Evolutionary conservation across 2,329 filamentous ascomycete species (phyloP).

Genomic region (Aciculosporium take): DNA sequence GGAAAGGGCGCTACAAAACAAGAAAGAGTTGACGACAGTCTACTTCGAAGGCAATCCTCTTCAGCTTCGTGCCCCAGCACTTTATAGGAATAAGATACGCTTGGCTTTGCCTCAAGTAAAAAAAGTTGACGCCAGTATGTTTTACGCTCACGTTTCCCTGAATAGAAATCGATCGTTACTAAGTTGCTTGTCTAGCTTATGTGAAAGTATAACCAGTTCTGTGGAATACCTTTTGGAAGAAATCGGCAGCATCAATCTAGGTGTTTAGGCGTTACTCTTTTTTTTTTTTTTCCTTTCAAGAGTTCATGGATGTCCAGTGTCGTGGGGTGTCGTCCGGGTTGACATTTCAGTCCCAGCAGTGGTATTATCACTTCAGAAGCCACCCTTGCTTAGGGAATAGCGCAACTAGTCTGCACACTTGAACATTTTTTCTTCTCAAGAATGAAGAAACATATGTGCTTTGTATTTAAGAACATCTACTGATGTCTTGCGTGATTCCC

Average conservation of each 20-base stretch:
- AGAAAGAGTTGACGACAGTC: conserved; percentile 69
- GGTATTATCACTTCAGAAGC: no score
- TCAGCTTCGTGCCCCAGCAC: conserved; percentile 60
- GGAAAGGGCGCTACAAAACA: conserved; percentile 63
- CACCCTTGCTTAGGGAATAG: not conserved
- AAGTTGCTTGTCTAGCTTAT: conserved; percentile 6
- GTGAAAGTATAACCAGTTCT: conserved; percentile 1
- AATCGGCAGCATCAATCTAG: not conserved
- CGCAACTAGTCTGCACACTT: not conserved
- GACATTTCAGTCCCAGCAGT: no score
- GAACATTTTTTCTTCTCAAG: not conserved
- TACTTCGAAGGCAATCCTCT: conserved; percentile 95
- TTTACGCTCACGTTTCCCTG: not conserved
- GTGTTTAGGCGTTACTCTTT: conserved; percentile 1
- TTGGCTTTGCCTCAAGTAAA: conserved; percentile 74
- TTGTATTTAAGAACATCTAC: not conserved
- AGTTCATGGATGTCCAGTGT: no score
- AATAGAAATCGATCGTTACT: not conserved
- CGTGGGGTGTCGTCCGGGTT: no score
- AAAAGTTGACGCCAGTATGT: conserved; percentile 96
- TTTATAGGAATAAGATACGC: conserved; percentile 89
- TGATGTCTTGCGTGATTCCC: not conserved
- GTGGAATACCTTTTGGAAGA: not conserved
- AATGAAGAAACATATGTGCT: no score
- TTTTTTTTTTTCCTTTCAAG: not conserved